Percentiles rank a stretch among this genome's conserved stretches.
These are phyloP conservation scores for Pleurotus platypus DNA, from an alignment of 768 basidiomycete species.

Conservation along the genomic window DNA sequence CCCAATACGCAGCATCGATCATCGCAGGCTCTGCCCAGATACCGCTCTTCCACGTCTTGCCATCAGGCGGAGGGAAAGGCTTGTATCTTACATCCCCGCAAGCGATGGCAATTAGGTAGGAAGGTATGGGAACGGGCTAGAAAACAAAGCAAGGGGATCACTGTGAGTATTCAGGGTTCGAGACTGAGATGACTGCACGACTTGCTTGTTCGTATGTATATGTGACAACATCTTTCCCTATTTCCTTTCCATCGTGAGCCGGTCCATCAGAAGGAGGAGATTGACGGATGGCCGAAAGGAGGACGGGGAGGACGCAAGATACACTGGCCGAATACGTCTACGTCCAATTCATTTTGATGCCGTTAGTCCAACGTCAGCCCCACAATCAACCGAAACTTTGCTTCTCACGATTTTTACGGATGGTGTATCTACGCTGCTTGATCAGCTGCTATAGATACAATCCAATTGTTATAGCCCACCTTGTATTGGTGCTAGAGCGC, in stretches of 20 bases:
- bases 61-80: slow-evolving; percentile 53
- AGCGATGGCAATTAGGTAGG: slow-evolving; percentile 92
- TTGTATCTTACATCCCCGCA: slow-evolving; percentile 78
- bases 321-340: slow-evolving; percentile 87
- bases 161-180: neutral
- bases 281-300: slow-evolving; percentile 79
- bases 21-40: slow-evolving; percentile 90
- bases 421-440: slow-evolving; percentile 60
- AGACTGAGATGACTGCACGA: neutral
- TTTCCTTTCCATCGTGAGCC: slow-evolving; percentile 65
- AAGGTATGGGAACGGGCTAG: slow-evolving; percentile 82
- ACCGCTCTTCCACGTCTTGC: slow-evolving; percentile 76
- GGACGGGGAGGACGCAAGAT: slow-evolving; percentile 73
- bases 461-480: slow-evolving; percentile 30
- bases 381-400: neutral
- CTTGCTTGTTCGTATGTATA: slow-evolving; percentile 79
- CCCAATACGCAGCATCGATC: slow-evolving; percentile 76
- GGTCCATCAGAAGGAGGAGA: slow-evolving; percentile 73
- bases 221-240: slow-evolving; percentile 70
- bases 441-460: neutral
- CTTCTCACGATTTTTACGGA: slow-evolving; percentile 73
- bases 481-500: slow-evolving; percentile 77
- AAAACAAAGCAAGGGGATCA: neutral
- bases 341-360: neutral
- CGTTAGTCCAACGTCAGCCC: neutral